Evolutionary conservation across 176 grass and related monocot genomes (phyloP).

Genomic region (Triticum aestivum): IWGSC_CS_RefSeq_v2.1 NC_057797.1:24448874-24449373

Average conservation of each 20-base stretch:
- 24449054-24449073: not conserved
- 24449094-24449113: not conserved
- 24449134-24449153: not conserved
- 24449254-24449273: not conserved
- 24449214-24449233: not conserved
- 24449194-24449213: not conserved
- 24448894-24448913: too few species aligned
- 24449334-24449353: not conserved
- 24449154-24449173: not conserved
- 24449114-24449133: not conserved
- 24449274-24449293: not conserved
- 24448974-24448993: not conserved
- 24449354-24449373: not conserved
- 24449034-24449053: not conserved
- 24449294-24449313: conserved; percentile 3
- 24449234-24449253: not conserved
- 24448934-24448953: too few species aligned
- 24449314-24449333: not conserved
- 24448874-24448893: too few species aligned
- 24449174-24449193: not conserved
- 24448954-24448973: too few species aligned
- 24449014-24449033: not conserved
- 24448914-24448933: too few species aligned
- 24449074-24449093: not conserved
- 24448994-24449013: not conserved